Percentiles rank a stretch among this genome's conserved stretches.
Conservation (phyloP, 148 eudicot species). For the Hydrangea macrophylla region DNA sequence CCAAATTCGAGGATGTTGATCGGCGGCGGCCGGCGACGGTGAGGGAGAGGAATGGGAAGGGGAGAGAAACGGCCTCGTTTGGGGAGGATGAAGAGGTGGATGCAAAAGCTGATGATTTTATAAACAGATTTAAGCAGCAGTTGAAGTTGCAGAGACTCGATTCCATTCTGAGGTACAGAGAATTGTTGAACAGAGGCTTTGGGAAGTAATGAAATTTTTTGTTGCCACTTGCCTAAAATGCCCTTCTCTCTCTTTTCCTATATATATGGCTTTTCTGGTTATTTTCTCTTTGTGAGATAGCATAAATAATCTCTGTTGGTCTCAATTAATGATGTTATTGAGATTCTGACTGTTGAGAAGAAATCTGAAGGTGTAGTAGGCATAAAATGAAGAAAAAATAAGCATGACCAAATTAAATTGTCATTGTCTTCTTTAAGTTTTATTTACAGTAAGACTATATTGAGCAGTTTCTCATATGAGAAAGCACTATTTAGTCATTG, state of each 20-base stretch:
- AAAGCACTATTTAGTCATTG: no score
- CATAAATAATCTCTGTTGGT: no score
- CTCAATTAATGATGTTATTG: no score
- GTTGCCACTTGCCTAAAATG: no score
- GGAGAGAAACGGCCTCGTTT: conserved; percentile 18
- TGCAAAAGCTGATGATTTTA: conserved; percentile 73
- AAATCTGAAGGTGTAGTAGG: no score
- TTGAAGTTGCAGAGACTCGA: conserved; percentile 69
- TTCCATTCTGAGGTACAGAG: conserved; percentile 50
- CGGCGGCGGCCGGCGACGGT: conserved; percentile 21
- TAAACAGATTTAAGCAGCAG: conserved; percentile 67
- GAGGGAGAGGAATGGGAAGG: conserved; percentile 15
- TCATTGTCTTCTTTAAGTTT: no score
- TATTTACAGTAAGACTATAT: no score
- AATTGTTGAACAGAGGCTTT: conserved; percentile 29
- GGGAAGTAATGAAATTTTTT: neutral
- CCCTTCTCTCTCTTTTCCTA: neutral
- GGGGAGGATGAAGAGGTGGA: conserved; percentile 56
- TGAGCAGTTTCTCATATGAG: no score
- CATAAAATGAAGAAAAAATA: no score
- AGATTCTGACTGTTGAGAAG: no score
- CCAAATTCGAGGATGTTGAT: conserved; percentile 12
- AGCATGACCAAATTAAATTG: no score
- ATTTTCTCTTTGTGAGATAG: no score
- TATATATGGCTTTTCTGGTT: neutral